Evolutionary conservation across 805 yeast species (phyloP).

Genomic region (Wickerhamomyces silvicola): DNA sequence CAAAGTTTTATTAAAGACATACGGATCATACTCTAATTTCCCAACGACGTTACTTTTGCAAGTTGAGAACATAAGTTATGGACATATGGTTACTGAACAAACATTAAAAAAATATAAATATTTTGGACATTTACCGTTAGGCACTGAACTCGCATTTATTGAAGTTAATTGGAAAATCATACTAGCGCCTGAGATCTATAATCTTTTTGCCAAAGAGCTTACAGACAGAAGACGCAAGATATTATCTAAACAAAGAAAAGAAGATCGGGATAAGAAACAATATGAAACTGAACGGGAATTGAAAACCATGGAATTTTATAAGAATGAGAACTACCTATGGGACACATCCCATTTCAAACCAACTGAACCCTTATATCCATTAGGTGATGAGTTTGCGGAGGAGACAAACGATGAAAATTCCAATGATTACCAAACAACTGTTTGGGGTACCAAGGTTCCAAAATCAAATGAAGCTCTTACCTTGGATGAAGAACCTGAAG

Average conservation of each 20-base stretch:
- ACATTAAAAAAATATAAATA: slow-evolving; percentile 58
- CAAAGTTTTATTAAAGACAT: slow-evolving; percentile 58
- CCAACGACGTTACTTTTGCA: slow-evolving; percentile 59
- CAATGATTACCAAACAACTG: slow-evolving; percentile 41
- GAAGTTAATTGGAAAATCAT: slow-evolving; percentile 76
- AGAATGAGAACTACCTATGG: slow-evolving; percentile 42
- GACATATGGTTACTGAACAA: slow-evolving; percentile 56
- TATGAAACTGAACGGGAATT: slow-evolving; percentile 56
- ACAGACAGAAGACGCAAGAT: slow-evolving; percentile 48
- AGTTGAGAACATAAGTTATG: slow-evolving; percentile 66
- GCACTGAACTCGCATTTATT: slow-evolving; percentile 75
- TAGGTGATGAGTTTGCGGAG: slow-evolving; percentile 13
- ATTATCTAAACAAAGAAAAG: slow-evolving; percentile 42
- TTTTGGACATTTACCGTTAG: slow-evolving; percentile 74
- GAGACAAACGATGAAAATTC: slow-evolving; percentile 10
- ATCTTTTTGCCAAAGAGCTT: slow-evolving; percentile 47
- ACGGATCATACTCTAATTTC: slow-evolving; percentile 53
- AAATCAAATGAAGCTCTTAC: slow-evolving; percentile 23
- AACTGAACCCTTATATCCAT: slow-evolving; percentile 25
- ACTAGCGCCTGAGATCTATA: slow-evolving; percentile 37
- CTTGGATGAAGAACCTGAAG: slow-evolving; percentile 24
- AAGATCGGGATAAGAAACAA: slow-evolving; percentile 51
- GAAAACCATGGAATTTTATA: slow-evolving; percentile 52
- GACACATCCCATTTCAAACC: slow-evolving; percentile 27
- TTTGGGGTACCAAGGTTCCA: slow-evolving; percentile 65